Percentiles rank a stretch among this genome's conserved stretches.
Evolutionary conservation across 192 early-diverging fungal genomes (phyloP).

Genomic region (Dissophora globulifera): DNA sequence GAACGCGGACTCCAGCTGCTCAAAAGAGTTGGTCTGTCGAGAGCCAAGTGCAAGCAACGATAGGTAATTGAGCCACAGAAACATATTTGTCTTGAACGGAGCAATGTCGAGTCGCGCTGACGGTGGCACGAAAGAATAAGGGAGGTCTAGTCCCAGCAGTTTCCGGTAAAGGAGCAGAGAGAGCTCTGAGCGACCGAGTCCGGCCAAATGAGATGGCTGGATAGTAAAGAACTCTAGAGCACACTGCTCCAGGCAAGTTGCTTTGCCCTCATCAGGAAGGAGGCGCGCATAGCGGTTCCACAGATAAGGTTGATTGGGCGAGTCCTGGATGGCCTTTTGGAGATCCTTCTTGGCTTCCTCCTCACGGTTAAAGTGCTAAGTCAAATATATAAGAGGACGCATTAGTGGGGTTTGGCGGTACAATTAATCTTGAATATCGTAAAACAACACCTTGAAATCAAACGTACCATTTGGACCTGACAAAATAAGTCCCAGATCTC

Average conservation of each 20-base stretch:
- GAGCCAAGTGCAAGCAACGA: slow-evolving; percentile 27
- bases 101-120: neutral
- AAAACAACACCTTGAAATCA: too few species aligned
- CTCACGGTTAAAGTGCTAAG: slow-evolving; percentile 22
- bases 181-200: slow-evolving; percentile 1
- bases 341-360: slow-evolving; percentile 4
- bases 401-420: neutral
- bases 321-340: slow-evolving; percentile 8
- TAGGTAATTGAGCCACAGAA: slow-evolving; percentile 50
- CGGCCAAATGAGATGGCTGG: neutral
- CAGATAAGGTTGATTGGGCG: slow-evolving; percentile 24
- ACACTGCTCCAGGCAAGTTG: slow-evolving; percentile 22
- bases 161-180: slow-evolving; percentile 24
- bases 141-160: slow-evolving; percentile 18
- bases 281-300: slow-evolving; percentile 40
- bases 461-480: slow-evolving; percentile 40
- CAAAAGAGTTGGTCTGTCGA: neutral
- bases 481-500: slow-evolving; percentile 37
- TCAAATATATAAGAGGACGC: neutral
- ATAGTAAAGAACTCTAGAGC: slow-evolving; percentile 13
- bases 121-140: slow-evolving; percentile 10
- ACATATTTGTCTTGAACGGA: slow-evolving; percentile 12
- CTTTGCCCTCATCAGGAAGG: slow-evolving; percentile 1
- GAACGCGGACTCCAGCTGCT: slow-evolving; percentile 11
- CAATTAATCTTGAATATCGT: too few species aligned